A percentile compares a stretch with the other conserved stretches of the same genome.
phyloP scores from a whole-genome alignment of 305 asterid species.

The Caryopteris hybrid region DNA sequence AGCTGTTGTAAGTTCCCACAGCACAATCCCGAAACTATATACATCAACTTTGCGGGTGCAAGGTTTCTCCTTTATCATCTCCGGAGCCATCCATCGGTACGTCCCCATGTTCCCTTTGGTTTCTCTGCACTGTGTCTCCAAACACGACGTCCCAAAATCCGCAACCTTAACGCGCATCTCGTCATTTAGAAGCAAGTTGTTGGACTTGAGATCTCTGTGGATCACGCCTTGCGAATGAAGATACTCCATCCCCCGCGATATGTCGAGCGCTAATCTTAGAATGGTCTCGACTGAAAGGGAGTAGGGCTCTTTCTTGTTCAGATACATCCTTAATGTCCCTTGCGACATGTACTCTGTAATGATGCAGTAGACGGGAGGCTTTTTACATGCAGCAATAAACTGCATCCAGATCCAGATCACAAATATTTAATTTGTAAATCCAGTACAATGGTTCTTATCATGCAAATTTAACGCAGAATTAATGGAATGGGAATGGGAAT shows the following conservation, averaged over 20 bases:
- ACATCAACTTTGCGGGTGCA: conserved; percentile 86
- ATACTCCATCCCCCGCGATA: conserved; percentile 88
- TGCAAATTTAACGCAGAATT: too few relatives aligned
- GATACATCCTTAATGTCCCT: conserved; percentile 91
- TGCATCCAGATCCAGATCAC: conserved; percentile 12
- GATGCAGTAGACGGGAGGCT: conserved; percentile 93
- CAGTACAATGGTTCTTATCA: too few relatives aligned
- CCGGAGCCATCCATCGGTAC: conserved; percentile 98
- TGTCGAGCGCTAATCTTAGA: conserved; percentile 79
- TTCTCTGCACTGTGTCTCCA: conserved; percentile 74
- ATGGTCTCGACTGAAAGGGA: conserved; percentile 77
- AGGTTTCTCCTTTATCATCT: conserved; percentile 81
- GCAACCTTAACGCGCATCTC: conserved; percentile 96
- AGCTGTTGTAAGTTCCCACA: conserved; percentile 93
- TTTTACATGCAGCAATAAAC: conserved; percentile 88
- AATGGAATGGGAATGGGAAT: too few relatives aligned
- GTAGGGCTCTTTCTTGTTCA: conserved; percentile 92
- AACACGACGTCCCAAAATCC: conserved; percentile 85
- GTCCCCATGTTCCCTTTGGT: conserved; percentile 93
- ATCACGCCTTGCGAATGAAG: conserved; percentile 92
- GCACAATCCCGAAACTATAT: conserved; percentile 83
- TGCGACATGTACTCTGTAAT: conserved; percentile 97
- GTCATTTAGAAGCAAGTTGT: conserved; percentile 78
- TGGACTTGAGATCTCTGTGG: conserved; percentile 90
- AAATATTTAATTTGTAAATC: too few relatives aligned